phyloP scores from a whole-genome alignment of 1,284 basidiomycete genomes.

The Earliella scabrosa region DNA sequence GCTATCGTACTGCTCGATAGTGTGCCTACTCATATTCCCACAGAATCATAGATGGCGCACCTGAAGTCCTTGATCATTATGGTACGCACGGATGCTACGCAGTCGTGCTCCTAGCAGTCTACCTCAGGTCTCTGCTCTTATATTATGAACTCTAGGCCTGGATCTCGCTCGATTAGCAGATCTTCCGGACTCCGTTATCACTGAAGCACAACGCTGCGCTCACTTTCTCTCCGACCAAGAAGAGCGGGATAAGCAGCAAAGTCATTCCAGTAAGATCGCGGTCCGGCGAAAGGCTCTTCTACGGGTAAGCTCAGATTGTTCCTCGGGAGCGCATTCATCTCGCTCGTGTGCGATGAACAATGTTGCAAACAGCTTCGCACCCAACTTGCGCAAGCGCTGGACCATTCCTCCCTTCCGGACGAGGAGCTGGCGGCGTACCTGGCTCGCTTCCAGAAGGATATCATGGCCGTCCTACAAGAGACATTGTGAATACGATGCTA shows the following conservation, averaged over 20 bases:
- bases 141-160: constrained; percentile 72
- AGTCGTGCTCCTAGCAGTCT: no score
- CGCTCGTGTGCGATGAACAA: no score
- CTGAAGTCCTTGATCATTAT: constrained; percentile 65
- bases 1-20: no score
- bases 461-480: constrained; percentile 58
- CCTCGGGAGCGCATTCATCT: no score
- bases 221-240: constrained; percentile 63
- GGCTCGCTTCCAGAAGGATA: constrained; percentile 67
- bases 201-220: constrained; percentile 66
- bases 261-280: constrained; percentile 61
- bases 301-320: constrained; percentile 57
- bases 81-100: no score
- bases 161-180: constrained; percentile 86
- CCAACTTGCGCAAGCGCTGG: constrained; percentile 68
- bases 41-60: constrained; percentile 70
- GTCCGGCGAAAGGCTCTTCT: constrained; percentile 70
- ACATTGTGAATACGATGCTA: constrained; percentile 26
- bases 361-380: constrained; percentile 63
- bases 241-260: constrained; percentile 58
- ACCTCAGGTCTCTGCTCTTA: no score
- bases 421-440: constrained; percentile 68
- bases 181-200: constrained; percentile 71
- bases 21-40: no score
- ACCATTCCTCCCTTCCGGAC: constrained; percentile 72